Evolutionary conservation across 108 stramenopile species (phyloP).

Genomic region (Skeletonema costatum): DNA sequence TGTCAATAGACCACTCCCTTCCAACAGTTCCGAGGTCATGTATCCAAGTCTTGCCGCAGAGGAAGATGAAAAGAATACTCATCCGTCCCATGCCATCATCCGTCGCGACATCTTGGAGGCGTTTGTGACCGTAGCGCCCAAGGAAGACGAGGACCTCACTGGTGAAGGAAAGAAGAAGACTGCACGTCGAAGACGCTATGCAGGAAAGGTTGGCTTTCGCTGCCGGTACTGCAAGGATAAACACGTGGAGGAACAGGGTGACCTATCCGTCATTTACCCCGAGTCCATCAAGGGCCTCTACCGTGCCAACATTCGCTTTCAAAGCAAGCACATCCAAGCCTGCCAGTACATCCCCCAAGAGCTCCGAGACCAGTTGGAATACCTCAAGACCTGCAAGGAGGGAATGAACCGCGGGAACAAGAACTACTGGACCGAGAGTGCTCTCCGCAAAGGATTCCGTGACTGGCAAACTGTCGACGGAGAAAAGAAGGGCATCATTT

Average conservation of each 20-base stretch:
- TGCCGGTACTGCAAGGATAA: conserved; percentile 19
- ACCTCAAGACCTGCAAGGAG: conserved; percentile 12
- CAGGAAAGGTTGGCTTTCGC: conserved; percentile 22
- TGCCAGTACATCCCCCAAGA: conserved; percentile 5
- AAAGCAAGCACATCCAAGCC: conserved; percentile 14
- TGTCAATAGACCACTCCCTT: neutral
- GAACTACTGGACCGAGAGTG: conserved; percentile 10
- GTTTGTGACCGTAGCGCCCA: conserved; percentile 1
- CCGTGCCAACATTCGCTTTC: conserved; percentile 26
- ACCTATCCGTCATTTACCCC: conserved; percentile 13
- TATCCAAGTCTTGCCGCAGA: neutral
- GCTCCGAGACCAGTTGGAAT: conserved; percentile 1
- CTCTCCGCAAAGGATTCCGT: conserved; percentile 9
- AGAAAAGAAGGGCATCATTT: conserved; percentile 15
- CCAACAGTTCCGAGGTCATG: neutral
- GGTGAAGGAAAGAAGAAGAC: conserved; percentile 1
- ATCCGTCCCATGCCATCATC: conserved; percentile 1
- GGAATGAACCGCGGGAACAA: conserved; percentile 6
- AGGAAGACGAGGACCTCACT: neutral
- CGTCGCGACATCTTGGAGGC: conserved; percentile 19
- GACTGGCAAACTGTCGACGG: neutral
- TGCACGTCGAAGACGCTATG: conserved; percentile 12
- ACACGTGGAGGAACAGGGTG: neutral
- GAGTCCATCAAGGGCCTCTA: conserved; percentile 16
- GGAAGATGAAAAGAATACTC: neutral